These are phyloP conservation scores for Hypomontagnella submonticulosa DNA, from an alignment of 495 filamentous ascomycete species.

Conservation along the genomic window DNA sequence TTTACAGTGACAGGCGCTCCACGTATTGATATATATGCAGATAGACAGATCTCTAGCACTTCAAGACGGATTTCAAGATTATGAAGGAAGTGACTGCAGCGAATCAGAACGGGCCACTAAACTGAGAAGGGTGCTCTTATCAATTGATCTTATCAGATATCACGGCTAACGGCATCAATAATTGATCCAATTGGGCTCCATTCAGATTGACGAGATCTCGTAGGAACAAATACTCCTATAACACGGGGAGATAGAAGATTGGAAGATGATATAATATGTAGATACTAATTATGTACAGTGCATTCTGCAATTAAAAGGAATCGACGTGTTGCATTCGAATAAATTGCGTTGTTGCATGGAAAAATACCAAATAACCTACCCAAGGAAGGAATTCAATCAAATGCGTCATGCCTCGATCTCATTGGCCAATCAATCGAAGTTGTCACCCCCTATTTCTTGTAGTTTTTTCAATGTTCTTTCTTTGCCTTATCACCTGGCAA, in stretches of 20 bases:
- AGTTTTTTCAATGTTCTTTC: constrained; percentile 10
- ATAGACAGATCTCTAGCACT: too few relatives aligned
- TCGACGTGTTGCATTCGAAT: constrained; percentile 15
- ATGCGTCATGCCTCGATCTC: constrained; percentile 26
- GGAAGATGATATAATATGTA: neutral
- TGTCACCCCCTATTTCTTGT: constrained; percentile 13
- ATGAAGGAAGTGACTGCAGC: too few relatives aligned
- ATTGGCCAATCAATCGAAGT: constrained; percentile 12
- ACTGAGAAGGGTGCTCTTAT: too few relatives aligned
- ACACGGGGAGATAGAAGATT: constrained; percentile 2
- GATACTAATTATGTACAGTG: too few relatives aligned
- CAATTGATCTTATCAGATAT: too few relatives aligned
- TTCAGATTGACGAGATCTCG: neutral
- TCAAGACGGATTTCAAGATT: too few relatives aligned
- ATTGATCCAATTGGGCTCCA: too few relatives aligned
- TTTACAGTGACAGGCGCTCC: too few relatives aligned
- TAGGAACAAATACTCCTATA: constrained; percentile 3
- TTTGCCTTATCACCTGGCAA: constrained; percentile 12
- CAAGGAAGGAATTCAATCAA: constrained; percentile 3
- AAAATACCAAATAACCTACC: neutral
- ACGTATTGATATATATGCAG: too few relatives aligned
- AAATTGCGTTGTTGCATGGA: constrained; percentile 28
- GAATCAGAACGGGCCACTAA: too few relatives aligned
- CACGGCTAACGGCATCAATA: too few relatives aligned
- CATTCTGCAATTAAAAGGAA: constrained; percentile 8